These are phyloP conservation scores for Tylopilus rubrobrunneus DNA, from an alignment of 768 basidiomycete genomes.

Conservation along the genomic window DNA sequence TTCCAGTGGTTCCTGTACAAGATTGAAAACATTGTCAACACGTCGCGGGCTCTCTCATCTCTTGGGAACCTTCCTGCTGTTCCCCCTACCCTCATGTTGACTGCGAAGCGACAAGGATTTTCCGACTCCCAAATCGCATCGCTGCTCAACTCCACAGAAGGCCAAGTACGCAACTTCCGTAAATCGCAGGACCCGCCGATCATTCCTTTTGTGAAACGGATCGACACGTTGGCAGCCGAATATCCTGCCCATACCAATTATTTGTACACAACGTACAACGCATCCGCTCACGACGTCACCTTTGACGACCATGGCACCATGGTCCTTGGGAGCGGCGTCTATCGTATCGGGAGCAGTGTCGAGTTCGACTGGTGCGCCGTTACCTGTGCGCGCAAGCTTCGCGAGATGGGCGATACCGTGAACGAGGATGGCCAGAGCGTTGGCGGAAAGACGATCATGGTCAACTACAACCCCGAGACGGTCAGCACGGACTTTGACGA, in stretches of 20 bases:
- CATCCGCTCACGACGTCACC: slow-evolving; percentile 89
- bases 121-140: slow-evolving; percentile 90
- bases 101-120: slow-evolving; percentile 94
- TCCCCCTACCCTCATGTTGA: slow-evolving; percentile 72
- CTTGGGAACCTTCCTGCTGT: slow-evolving; percentile 67
- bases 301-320: slow-evolving; percentile 98
- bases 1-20: slow-evolving; percentile 95
- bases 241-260: slow-evolving; percentile 99
- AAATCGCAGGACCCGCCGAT: slow-evolving; percentile 70
- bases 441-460: slow-evolving; percentile 87
- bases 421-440: slow-evolving; percentile 14
- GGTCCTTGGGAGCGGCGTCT: slow-evolving; percentile 97
- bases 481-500: slow-evolving; percentile 99
- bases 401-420: slow-evolving; percentile 65
- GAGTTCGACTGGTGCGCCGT: slow-evolving; percentile 99
- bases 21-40: slow-evolving; percentile 96
- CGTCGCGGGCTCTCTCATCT: slow-evolving; percentile 69
- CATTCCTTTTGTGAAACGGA: slow-evolving; percentile 97
- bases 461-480: slow-evolving; percentile 99
- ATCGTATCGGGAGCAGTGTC: slow-evolving; percentile 96
- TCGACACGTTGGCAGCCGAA: slow-evolving; percentile 98
- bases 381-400: slow-evolving; percentile 89
- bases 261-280: slow-evolving; percentile 99
- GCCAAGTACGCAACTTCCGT: slow-evolving; percentile 75
- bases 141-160: slow-evolving; percentile 69